Evolutionary conservation across 2,329 filamentous ascomycete species (phyloP), one percentile per base, ranked within the genome.

Genomic region (Mollisia scopiformis): DNA sequence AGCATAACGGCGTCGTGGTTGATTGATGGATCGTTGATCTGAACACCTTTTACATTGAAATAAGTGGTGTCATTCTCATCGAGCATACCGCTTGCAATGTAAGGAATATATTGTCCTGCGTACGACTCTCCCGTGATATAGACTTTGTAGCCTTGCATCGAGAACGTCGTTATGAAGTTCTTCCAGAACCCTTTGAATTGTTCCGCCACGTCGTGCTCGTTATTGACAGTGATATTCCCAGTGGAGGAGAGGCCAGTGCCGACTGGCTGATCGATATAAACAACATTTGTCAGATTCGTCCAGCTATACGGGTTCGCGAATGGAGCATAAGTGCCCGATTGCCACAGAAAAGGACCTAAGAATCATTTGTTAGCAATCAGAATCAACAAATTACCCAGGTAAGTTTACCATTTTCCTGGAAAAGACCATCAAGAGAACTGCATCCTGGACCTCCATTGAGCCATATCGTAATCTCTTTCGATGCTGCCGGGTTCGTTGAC

Each of bases 381-480:
- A 6, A 14, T 14, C 43, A 19, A 8, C 8, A 21, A 31, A n/a
- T 30, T 13, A 2, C 10, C 16, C 7, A n/a, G 14, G 11, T 13
- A 23, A 25, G 28, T 30, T 13, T 41, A 57, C 70, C 70, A 46
- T 71, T 68, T 58, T 71, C 69, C 58, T 70, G 89, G 85, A 99
- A 97, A 60, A 98, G 86, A 66, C 95, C 95, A 67, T 93, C 97
- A 71, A 98, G 82, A 52, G 93, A 97, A 27, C 93, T 97, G 83
- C 94, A 98, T 71, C 95, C 95, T 31, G 95, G 93, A 69, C 94
- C 94, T 68, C 94, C 94, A 73, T 98, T 98, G 72, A 98, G 84
- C 88, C 94, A 98, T 63, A 98, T 70, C 0, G 77, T 78, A 43
- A 84, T 78, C 65, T 84, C 82, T 27, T 84, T 77, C 1, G 67